phyloP scores from a whole-genome alignment of 2,329 filamentous ascomycete species.

The Penicillium polonicum region DNA sequence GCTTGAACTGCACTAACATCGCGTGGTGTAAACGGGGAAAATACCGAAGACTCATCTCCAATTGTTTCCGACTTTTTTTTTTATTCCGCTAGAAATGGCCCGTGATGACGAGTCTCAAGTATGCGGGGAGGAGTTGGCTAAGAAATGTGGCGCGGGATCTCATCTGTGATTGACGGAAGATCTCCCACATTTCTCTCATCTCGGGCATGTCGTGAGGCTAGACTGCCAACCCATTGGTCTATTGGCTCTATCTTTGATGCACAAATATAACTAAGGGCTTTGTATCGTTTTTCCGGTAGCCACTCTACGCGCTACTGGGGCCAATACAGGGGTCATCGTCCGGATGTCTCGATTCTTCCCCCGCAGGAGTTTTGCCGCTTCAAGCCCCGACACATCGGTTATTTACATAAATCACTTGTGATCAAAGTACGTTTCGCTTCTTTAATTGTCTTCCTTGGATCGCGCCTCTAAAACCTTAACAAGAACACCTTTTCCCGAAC shows the following conservation, averaged over 20 bases:
- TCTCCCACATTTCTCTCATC: background rate
- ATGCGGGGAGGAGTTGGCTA: background rate
- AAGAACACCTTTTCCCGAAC: background rate
- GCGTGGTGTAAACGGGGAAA: background rate
- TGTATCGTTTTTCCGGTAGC: background rate
- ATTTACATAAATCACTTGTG: background rate
- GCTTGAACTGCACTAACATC: background rate
- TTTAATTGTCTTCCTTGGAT: background rate
- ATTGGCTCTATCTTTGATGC: background rate
- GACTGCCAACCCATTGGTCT: background rate
- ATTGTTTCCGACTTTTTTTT: background rate
- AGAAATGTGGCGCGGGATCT: background rate
- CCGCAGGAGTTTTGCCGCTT: slow-evolving; percentile 37
- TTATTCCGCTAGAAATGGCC: background rate
- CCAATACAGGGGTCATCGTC: background rate
- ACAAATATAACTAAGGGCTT: background rate
- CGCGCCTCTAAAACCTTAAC: background rate
- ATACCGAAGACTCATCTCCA: background rate
- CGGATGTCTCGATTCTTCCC: slow-evolving; percentile 14
- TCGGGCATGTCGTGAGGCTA: background rate
- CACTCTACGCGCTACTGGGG: background rate
- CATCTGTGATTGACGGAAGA: slow-evolving; percentile 26
- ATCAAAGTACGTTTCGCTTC: background rate
- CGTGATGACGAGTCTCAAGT: background rate
- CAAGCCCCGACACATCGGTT: slow-evolving; percentile 8